These are phyloP conservation scores for Haplosporangium sp. DNA, from an alignment of 371 early-diverging fungal species.

Conservation along the genomic window DNA sequence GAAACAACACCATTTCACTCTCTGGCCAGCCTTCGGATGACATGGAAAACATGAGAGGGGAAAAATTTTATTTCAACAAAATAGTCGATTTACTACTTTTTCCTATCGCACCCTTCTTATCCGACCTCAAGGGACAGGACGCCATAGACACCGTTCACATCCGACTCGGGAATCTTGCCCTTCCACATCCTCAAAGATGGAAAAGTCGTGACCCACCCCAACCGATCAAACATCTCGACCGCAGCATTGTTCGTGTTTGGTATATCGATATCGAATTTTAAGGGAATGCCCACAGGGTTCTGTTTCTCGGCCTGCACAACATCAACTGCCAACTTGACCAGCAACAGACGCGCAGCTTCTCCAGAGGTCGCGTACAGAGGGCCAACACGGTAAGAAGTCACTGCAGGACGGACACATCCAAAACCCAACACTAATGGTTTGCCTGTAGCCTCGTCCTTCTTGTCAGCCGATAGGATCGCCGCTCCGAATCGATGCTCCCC, in stretches of 20 bases:
- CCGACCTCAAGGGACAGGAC: conserved; percentile 35
- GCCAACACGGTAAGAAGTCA: conserved; percentile 44
- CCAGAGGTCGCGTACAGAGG: conserved; percentile 37
- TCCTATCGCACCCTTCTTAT: conserved; percentile 2
- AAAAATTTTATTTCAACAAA: too few relatives aligned
- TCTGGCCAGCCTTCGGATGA: too few relatives aligned
- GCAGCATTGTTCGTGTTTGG: conserved; percentile 25
- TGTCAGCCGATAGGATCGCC: conserved; percentile 22
- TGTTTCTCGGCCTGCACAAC: conserved; percentile 14
- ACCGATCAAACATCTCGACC: conserved; percentile 31
- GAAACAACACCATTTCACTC: too few relatives aligned
- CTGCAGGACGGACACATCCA: conserved; percentile 51
- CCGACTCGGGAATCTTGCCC: conserved; percentile 31
- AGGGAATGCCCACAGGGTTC: conserved; percentile 7
- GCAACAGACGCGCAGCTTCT: conserved; percentile 35
- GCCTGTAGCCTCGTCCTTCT: conserved; percentile 9
- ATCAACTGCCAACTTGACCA: conserved; percentile 32
- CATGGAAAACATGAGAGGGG: too few relatives aligned
- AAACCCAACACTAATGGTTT: conserved; percentile 37
- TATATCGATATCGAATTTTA: conserved; percentile 35
- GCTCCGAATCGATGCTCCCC: conserved; percentile 30
- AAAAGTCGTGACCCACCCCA: conserved; percentile 36
- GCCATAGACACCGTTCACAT: conserved; percentile 35
- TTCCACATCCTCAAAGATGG: conserved; percentile 50
- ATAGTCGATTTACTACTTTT: not conserved